phyloP scores from a whole-genome alignment of 345 rosid genomes.

The Syzygium aqueum region DNA sequence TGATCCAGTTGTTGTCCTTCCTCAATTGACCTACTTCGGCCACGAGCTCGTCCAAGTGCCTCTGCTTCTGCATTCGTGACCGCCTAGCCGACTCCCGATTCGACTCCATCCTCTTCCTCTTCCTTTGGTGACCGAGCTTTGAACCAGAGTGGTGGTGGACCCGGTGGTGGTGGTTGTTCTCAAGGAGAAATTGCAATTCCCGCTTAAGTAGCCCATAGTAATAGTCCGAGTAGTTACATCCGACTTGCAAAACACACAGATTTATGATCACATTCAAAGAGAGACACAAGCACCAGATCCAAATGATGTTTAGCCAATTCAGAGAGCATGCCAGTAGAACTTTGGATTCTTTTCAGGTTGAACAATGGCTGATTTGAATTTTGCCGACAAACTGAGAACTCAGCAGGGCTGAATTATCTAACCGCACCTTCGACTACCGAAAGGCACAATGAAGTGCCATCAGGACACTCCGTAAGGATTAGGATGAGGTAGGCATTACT shows the following conservation, averaged over 20 bases:
- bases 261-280: too few species aligned
- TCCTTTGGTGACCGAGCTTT: slow-evolving; percentile 48
- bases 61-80: slow-evolving; percentile 75
- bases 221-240: background rate
- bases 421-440: background rate
- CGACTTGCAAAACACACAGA: too few species aligned
- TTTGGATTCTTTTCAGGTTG: too few species aligned
- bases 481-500: background rate
- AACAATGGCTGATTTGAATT: rapidly evolving
- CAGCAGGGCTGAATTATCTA: background rate
- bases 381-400: background rate
- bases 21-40: slow-evolving; percentile 37
- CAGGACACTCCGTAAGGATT: background rate
- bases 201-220: slow-evolving; percentile 55
- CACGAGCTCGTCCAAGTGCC: slow-evolving; percentile 62
- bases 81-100: slow-evolving; percentile 82
- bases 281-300: too few species aligned
- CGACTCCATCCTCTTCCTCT: slow-evolving; percentile 73
- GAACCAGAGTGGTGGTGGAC: slow-evolving; percentile 1
- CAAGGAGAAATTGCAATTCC: slow-evolving; percentile 21
- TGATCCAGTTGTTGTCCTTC: slow-evolving; percentile 39
- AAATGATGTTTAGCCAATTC: too few species aligned
- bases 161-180: slow-evolving; percentile 10
- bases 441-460: too few species aligned
- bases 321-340: too few species aligned